Evolutionary conservation across 495 filamentous ascomycete species (phyloP).

Genomic region (Penicillium robsamsonii): DNA sequence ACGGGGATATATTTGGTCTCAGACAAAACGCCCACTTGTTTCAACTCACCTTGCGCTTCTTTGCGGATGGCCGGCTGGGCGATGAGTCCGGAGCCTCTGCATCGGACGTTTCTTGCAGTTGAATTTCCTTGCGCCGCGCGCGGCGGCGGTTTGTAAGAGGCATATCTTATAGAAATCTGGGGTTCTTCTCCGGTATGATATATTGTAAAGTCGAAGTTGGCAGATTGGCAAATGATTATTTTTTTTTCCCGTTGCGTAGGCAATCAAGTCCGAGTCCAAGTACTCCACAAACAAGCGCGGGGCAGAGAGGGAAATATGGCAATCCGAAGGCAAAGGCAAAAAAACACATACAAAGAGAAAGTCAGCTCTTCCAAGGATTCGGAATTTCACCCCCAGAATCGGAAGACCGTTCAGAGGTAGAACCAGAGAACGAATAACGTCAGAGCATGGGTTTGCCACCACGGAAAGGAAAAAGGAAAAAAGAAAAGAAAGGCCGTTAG

Average conservation of each 20-base stretch:
- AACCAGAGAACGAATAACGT: conserved; percentile 36
- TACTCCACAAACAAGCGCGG: conserved; percentile 15
- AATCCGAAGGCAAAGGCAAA: conserved; percentile 27
- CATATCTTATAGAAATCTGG: conserved; percentile 28
- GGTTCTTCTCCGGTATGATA: conserved; percentile 1
- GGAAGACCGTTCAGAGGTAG: conserved; percentile 31
- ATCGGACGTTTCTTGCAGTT: conserved; percentile 49
- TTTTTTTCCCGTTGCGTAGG: conserved; percentile 5
- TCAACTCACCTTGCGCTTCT: conserved; percentile 68
- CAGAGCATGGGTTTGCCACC: conserved; percentile 39
- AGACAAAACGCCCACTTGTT: conserved; percentile 1
- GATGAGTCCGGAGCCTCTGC: conserved; percentile 62
- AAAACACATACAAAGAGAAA: conserved; percentile 22
- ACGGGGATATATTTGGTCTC: conserved; percentile 5
- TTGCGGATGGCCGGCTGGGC: conserved; percentile 67
- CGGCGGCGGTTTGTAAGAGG: conserved; percentile 53
- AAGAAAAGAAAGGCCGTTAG: conserved; percentile 4
- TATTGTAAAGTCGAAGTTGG: background rate
- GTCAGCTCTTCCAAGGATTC: conserved; percentile 19
- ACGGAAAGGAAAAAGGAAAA: conserved; percentile 13
- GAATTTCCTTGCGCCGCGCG: conserved; percentile 50
- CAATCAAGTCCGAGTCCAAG: conserved; percentile 10
- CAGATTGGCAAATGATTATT: conserved; percentile 2
- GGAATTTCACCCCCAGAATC: conserved; percentile 31
- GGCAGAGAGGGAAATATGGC: conserved; percentile 21